Evolutionary conservation across 306 rosid genomes (phyloP), one percentile per base, ranked within the genome.

Genomic region (Hippophae tibetana): DNA sequence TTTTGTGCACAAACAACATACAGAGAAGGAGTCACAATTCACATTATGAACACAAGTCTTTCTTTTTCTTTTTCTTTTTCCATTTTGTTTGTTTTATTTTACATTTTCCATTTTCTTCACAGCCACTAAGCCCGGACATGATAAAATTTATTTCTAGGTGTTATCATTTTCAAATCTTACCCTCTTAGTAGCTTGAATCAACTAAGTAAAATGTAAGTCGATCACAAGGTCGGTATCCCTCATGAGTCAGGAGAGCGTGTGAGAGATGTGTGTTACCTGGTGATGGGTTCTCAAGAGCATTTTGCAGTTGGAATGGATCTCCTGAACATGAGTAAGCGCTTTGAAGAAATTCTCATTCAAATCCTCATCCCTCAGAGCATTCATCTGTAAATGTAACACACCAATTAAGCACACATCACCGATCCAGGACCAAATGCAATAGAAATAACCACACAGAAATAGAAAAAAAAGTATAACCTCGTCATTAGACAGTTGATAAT

Each of bases 301-400:
- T 72, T 92, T 92, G 82, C 99, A 92, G 60, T 92, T 92, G 66
- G 95, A 82, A 56, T 86, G 99, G 68, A 92, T 92, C 55, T 88
- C 95, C 73, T 92, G 99, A 75, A 92, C 99, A 57, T 92, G 99
- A 74, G 86, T 72, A 58, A 88, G 84, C 53, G 98, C 98, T 81
- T 85, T 85, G 84, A 90, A 90, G 72, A 90, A 90, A 23, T 72
- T 69, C 47, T 83, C 92, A 49, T 69, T 81, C 57, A 90, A 82
- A 31, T 87, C 96, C 51, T 85, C 95, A 13, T 87, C 95, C 75
- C 96, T 83, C 69, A 92, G 75, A 42, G 98, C 96, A 60, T 72
- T 79, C 46, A 89, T 83, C 96, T 85, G 66, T 2, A 5, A 26
- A 58, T 71, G 45, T 51, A 74, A 62, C 10, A 6, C 41, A 66